Percentiles rank a stretch among this genome's conserved stretches.
phyloP scores from a whole-genome alignment of 805 yeast species.

The Schwanniomyces pseudopolymorphus region DNA sequence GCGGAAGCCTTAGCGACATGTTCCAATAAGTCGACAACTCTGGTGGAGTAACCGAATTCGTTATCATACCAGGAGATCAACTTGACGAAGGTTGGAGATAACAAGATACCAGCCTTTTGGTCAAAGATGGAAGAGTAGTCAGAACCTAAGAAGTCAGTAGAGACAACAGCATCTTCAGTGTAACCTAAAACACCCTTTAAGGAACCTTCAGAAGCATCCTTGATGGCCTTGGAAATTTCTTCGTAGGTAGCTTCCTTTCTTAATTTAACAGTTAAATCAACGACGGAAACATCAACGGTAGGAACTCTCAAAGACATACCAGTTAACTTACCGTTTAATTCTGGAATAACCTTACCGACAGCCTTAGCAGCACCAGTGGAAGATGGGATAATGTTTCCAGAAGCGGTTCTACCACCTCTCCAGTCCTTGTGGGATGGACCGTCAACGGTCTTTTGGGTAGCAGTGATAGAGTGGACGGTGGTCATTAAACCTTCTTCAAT shows the following conservation, averaged over 20 bases:
- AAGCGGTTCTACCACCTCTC: slow-evolving; percentile 98
- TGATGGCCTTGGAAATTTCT: slow-evolving; percentile 74
- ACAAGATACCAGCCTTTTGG: slow-evolving; percentile 85
- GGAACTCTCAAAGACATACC: slow-evolving; percentile 95
- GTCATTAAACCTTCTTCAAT: slow-evolving; percentile 93
- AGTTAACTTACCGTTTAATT: slow-evolving; percentile 87
- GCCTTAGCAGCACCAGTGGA: slow-evolving; percentile 98
- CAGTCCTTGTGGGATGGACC: slow-evolving; percentile 98
- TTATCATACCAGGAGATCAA: slow-evolving; percentile 94
- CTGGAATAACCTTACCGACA: slow-evolving; percentile 92
- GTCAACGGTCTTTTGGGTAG: slow-evolving; percentile 94
- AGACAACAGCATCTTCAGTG: slow-evolving; percentile 92
- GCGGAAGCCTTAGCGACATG: slow-evolving; percentile 59
- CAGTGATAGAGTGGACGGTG: slow-evolving; percentile 94
- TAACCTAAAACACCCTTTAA: slow-evolving; percentile 83
- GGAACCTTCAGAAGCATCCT: slow-evolving; percentile 74
- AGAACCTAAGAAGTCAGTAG: slow-evolving; percentile 85
- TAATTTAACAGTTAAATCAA: slow-evolving; percentile 85
- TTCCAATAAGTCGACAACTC: slow-evolving; percentile 88
- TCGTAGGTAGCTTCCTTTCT: slow-evolving; percentile 76
- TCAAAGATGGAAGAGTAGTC: slow-evolving; percentile 85
- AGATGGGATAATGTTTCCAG: slow-evolving; percentile 92
- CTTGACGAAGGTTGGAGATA: slow-evolving; percentile 87
- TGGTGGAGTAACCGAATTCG: slow-evolving; percentile 94
- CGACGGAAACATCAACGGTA: slow-evolving; percentile 90